Evolutionary conservation across 2,329 filamentous ascomycete species (phyloP).

Genomic region (Pyricularia sp.): DNA sequence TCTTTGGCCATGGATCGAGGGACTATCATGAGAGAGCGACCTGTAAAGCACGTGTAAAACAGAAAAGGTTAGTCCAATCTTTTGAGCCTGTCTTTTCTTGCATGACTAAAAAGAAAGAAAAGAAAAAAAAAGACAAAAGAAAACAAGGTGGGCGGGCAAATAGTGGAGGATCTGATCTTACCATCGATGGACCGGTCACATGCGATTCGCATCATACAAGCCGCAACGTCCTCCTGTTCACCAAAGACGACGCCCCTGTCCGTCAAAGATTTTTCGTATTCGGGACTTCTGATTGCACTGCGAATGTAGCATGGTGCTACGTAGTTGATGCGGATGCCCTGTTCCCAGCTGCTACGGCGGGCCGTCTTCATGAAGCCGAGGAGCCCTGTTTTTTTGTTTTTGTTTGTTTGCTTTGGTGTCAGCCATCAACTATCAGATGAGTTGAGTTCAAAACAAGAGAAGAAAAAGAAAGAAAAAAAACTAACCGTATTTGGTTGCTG

Average conservation of each 20-base stretch:
- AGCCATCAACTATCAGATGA: background rate
- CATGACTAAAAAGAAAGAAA: background rate
- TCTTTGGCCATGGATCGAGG: background rate
- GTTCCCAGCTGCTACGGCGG: conserved; percentile 25
- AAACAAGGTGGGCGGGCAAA: background rate
- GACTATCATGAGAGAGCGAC: background rate
- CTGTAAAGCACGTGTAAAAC: background rate
- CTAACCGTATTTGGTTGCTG: conserved; percentile 33
- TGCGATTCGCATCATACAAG: background rate
- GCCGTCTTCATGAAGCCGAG: conserved; percentile 30
- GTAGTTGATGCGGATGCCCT: conserved; percentile 35
- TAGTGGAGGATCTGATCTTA: background rate
- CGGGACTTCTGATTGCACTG: background rate
- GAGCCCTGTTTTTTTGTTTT: background rate
- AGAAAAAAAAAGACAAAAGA: too few species aligned
- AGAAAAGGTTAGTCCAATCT: background rate
- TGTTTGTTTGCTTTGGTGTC: background rate
- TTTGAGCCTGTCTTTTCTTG: background rate
- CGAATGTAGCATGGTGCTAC: conserved; percentile 29
- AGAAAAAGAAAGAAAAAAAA: background rate
- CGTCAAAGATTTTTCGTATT: background rate
- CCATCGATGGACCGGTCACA: background rate
- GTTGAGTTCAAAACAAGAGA: too few species aligned
- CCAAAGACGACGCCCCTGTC: background rate
- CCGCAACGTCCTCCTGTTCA: background rate